Percentiles rank a stretch among this genome's conserved stretches.
Conservation (phyloP, 306 rosid species). For the Cercis canadensis region DNA sequence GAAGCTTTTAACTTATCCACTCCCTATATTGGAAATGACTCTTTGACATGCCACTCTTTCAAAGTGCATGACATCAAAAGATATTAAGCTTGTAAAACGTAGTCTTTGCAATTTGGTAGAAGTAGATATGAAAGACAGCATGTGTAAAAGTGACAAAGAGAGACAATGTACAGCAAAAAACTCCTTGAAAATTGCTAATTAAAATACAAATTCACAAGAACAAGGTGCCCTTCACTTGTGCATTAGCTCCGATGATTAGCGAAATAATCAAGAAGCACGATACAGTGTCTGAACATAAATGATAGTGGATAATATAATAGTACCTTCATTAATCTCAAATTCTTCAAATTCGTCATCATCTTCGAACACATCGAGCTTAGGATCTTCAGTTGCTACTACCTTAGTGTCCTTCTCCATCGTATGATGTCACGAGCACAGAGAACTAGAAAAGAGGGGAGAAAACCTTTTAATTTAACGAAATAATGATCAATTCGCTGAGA, state of each 20-base stretch:
- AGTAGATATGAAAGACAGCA: too few relatives aligned
- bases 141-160: too few relatives aligned
- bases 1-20: background rate
- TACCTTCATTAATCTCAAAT: conserved; percentile 48
- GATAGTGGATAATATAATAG: too few relatives aligned
- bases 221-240: too few relatives aligned
- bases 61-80: too few relatives aligned
- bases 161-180: too few relatives aligned
- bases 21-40: too few relatives aligned
- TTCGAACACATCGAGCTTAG: conserved; percentile 51
- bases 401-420: conserved; percentile 49
- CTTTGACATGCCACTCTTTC: too few relatives aligned
- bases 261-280: background rate
- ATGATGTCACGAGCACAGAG: background rate
- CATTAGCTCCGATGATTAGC: background rate
- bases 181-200: too few relatives aligned
- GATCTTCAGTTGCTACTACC: conserved; percentile 40
- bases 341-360: conserved; percentile 54
- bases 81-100: too few relatives aligned
- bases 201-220: too few relatives aligned
- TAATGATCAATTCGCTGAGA: background rate
- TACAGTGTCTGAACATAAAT: background rate
- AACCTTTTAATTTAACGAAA: background rate
- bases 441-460: background rate
- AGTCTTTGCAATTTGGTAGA: too few relatives aligned